Base-by-base conservation (phyloP, 164 flowering plant genomes). In the Magnolia changhungtana region DNA sequence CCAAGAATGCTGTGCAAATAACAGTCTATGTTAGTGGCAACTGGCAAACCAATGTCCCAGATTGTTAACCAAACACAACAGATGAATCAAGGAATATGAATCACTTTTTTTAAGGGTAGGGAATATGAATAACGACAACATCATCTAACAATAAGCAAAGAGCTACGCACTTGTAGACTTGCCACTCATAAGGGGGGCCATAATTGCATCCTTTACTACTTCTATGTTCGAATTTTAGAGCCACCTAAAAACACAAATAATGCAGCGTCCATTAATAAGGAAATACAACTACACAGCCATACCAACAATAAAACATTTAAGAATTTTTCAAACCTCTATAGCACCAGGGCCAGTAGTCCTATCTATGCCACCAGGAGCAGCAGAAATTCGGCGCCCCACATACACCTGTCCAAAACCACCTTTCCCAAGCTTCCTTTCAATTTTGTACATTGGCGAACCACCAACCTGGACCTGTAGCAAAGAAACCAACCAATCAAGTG, bases 321-420 rank as follows among this genome's bases (percentile, higher is more conserved):
- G 13, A 74, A 27, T 21, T 16, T 52, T 37, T 21, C 11, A 49
- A 75, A 92, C 98, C 96, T 92, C 97, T 19, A 86, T 2, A 74
- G 93, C 92, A 63, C 88, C 91, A 20, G 93, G 80, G 1, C 94
- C 91, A 76, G 83, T 65, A 37, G 80, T 79, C 77, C 88, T 78
- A 63, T 85, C 92, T 20, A 81, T 80, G 75, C 45, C 81, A 45
- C 80, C 72, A 75, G 21, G 82, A 52, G 81, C 71, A 70, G 85
- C 82, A 63, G 86, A 77, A 50, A 88, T 63, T 1, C 92, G 87
- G 3, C 92, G 86, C 23, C 98, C 98, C 80, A 92, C 94, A 84
- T 90, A 91, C 0, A 94, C 98, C 79, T 94, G 98, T 19, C 98
- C 97, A 84, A 92, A 94, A 7, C 97, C 98, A 76, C 98, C 97